These are phyloP conservation scores for Viola pubescens DNA, from an alignment of 441 rosid genomes.

Conservation along the genomic window DNA sequence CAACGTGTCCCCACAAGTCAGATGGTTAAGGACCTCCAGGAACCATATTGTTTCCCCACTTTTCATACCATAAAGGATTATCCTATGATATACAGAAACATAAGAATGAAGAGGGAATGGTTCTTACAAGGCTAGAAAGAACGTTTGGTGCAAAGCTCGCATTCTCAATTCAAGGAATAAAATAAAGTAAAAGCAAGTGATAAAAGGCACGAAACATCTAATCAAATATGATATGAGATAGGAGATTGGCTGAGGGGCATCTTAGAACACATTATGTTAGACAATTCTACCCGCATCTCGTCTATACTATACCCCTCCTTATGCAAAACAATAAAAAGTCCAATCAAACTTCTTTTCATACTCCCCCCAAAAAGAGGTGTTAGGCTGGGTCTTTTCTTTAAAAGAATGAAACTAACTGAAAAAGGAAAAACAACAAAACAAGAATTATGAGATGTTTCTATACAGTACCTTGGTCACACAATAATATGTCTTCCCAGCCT, in stretches of 20 bases:
- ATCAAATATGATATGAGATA: too few relatives aligned
- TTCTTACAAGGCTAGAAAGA: too few relatives aligned
- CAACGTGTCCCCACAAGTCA: too few relatives aligned
- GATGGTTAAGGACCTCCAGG: too few relatives aligned
- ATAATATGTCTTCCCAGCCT: slow-evolving; percentile 62
- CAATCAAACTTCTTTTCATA: background rate
- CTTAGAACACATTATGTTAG: too few relatives aligned
- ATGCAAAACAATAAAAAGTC: background rate
- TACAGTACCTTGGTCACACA: slow-evolving; percentile 72
- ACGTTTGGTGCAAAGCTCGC: too few relatives aligned
- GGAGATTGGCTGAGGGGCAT: too few relatives aligned
- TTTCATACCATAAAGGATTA: too few relatives aligned
- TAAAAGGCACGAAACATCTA: background rate
- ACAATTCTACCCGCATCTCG: background rate
- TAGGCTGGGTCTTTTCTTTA: background rate
- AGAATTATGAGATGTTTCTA: background rate
- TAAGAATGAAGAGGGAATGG: too few relatives aligned
- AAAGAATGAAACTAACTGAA: background rate
- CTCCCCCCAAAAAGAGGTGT: background rate
- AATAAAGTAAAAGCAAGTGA: background rate
- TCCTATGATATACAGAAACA: too few relatives aligned
- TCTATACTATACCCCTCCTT: background rate
- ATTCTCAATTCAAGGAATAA: too few relatives aligned
- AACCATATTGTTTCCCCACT: too few relatives aligned
- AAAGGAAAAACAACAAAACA: background rate